Conservation (phyloP, 495 filamentous ascomycete species). For the Penicillium taxi region DNA sequence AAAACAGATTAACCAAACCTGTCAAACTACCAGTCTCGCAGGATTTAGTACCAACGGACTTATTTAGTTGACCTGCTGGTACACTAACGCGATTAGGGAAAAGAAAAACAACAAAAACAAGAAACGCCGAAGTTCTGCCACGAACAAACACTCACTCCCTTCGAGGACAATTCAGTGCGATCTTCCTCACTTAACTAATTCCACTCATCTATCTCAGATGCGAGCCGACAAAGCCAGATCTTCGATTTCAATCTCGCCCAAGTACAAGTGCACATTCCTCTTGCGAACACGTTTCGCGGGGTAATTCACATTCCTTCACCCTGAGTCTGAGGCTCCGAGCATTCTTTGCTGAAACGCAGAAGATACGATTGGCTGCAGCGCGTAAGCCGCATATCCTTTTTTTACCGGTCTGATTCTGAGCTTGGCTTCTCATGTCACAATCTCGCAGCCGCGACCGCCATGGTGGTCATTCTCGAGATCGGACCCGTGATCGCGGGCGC, state of each 20-base stretch:
- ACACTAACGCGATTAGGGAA: constrained; percentile 16
- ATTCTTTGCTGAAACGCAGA: constrained; percentile 1
- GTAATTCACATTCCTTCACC: constrained; percentile 1
- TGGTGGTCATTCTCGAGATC: constrained; percentile 35
- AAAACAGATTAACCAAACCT: too few relatives aligned
- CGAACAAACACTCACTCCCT: not conserved
- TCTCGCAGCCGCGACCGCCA: constrained; percentile 36
- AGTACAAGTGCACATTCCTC: not conserved
- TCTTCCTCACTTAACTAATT: not conserved
- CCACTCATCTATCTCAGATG: not conserved
- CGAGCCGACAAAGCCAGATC: not conserved
- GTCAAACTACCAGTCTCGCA: too few relatives aligned
- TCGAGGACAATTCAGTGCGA: not conserved
- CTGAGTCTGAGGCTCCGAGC: not conserved
- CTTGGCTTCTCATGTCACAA: constrained; percentile 27
- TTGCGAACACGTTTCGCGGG: constrained; percentile 6
- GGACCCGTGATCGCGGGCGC: constrained; percentile 16
- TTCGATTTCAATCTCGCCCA: not conserved
- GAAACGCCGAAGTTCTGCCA: constrained; percentile 3
- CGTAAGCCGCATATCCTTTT: constrained; percentile 1
- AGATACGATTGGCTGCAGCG: constrained; percentile 1
- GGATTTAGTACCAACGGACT: too few relatives aligned
- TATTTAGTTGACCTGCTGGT: not conserved
- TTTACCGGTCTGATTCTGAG: constrained; percentile 8
- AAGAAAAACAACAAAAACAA: constrained; percentile 16